Evolutionary conservation across 1,284 basidiomycete genomes (phyloP).

Genomic region (Moesziomyces globuligerus): DNA sequence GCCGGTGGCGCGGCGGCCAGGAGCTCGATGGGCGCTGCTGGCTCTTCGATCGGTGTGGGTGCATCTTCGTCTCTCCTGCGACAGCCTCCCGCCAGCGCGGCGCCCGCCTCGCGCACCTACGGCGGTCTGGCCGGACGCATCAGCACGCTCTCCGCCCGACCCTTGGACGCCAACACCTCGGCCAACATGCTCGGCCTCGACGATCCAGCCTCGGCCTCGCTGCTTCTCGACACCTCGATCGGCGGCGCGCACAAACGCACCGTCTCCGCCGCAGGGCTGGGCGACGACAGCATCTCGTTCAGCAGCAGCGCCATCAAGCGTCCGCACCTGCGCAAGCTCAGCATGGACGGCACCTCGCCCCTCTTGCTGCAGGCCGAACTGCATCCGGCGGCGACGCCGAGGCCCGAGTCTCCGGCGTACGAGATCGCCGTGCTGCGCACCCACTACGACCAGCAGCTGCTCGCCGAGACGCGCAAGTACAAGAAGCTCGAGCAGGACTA

Average conservation of each 20-base stretch:
- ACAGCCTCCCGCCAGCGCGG: slow-evolving; percentile 25
- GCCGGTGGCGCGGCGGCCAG: slow-evolving; percentile 8
- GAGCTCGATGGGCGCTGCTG: slow-evolving; percentile 7
- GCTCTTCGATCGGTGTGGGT: neutral
- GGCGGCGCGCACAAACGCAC: slow-evolving; percentile 26
- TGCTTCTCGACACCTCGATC: slow-evolving; percentile 30
- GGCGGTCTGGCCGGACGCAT: slow-evolving; percentile 29
- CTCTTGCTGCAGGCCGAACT: slow-evolving; percentile 26
- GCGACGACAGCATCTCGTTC: slow-evolving; percentile 23
- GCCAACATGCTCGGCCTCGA: slow-evolving; percentile 23
- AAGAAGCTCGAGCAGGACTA: slow-evolving; percentile 53
- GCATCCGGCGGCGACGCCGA: slow-evolving; percentile 25
- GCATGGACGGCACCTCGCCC: slow-evolving; percentile 41
- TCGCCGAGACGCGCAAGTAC: slow-evolving; percentile 50
- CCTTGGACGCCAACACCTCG: slow-evolving; percentile 25
- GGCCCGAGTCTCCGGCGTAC: slow-evolving; percentile 42
- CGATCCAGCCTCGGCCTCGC: slow-evolving; percentile 23
- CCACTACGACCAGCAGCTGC: slow-evolving; percentile 55
- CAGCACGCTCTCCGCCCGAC: slow-evolving; percentile 31
- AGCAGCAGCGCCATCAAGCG: slow-evolving; percentile 20
- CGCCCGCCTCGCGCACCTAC: slow-evolving; percentile 31
- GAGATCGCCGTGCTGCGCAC: slow-evolving; percentile 51
- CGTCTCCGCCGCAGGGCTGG: slow-evolving; percentile 29
- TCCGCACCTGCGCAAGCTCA: slow-evolving; percentile 34
- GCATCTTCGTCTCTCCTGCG: slow-evolving; percentile 15